Evolutionary conservation across 2,329 filamentous ascomycete genomes (phyloP).

Genomic region (Aspergillus sergii): DNA sequence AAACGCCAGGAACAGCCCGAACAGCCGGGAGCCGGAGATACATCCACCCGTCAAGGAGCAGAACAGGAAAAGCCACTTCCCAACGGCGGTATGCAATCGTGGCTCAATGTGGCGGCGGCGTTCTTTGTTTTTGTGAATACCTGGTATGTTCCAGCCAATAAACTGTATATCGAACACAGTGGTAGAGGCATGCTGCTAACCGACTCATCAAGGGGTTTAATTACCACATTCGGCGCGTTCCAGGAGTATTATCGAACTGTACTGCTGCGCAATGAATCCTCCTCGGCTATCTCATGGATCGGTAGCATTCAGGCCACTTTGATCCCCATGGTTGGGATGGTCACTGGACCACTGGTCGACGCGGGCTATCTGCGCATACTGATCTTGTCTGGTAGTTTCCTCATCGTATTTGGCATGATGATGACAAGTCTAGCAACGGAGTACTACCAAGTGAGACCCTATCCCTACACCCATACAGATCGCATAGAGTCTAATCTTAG

Average conservation of each 20-base stretch:
- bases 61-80: slow-evolving; percentile 14
- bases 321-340: slow-evolving; percentile 49
- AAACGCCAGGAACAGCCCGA: neutral
- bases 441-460: slow-evolving; percentile 31
- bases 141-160: slow-evolving; percentile 24
- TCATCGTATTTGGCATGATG: slow-evolving; percentile 39
- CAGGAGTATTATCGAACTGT: slow-evolving; percentile 51
- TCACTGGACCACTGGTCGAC: slow-evolving; percentile 55
- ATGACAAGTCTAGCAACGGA: slow-evolving; percentile 32
- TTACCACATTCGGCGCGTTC: slow-evolving; percentile 53
- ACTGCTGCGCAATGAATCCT: slow-evolving; percentile 36
- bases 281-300: slow-evolving; percentile 53
- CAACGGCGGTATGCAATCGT: slow-evolving; percentile 32
- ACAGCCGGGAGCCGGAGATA: neutral
- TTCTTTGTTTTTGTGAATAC: slow-evolving; percentile 39
- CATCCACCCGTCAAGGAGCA: neutral
- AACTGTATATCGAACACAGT: neutral
- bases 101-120: slow-evolving; percentile 32
- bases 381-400: slow-evolving; percentile 43
- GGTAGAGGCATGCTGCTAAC: neutral
- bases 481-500: neutral
- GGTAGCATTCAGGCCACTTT: slow-evolving; percentile 52
- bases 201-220: slow-evolving; percentile 35
- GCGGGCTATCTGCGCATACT: slow-evolving; percentile 46
- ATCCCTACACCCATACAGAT: neutral